These are phyloP conservation scores for Kodamaea sp. DNA, from an alignment of 1,139 yeast genomes.

Conservation along the genomic window DNA sequence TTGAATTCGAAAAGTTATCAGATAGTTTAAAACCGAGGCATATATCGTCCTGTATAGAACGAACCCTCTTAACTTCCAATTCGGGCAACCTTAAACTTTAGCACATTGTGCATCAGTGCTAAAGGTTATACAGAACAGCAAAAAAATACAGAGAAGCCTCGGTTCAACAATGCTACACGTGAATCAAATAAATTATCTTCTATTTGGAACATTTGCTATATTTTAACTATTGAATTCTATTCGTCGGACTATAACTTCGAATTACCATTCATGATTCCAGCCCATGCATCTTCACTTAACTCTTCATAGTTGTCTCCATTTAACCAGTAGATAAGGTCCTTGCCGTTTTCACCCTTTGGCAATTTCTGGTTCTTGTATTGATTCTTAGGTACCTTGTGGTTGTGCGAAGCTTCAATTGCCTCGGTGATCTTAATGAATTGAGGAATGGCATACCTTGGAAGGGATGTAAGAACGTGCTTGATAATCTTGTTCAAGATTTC, in stretches of 20 bases:
- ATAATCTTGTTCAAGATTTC: constrained; percentile 36
- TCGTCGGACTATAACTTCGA: constrained; percentile 35
- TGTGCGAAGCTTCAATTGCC: constrained; percentile 69
- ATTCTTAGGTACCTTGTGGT: constrained; percentile 84
- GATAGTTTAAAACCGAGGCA: too few species aligned
- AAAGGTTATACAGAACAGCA: too few species aligned
- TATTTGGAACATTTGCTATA: too few species aligned
- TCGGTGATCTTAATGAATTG: constrained; percentile 71
- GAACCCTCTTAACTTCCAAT: too few species aligned
- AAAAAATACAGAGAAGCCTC: too few species aligned
- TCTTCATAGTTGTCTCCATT: constrained; percentile 54
- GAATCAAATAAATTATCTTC: too few species aligned
- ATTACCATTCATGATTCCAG: constrained; percentile 41
- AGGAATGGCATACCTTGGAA: constrained; percentile 92
- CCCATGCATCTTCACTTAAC: constrained; percentile 64
- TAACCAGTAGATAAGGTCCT: constrained; percentile 71
- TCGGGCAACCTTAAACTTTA: too few species aligned
- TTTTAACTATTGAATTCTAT: too few species aligned
- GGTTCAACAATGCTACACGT: too few species aligned
- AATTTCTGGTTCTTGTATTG: constrained; percentile 72
- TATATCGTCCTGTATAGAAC: too few species aligned
- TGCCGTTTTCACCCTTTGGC: constrained; percentile 67
- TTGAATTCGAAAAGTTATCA: too few species aligned
- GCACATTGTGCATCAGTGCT: too few species aligned
- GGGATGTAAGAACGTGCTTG: constrained; percentile 40